Conservation (phyloP, 2,329 filamentous ascomycete species). For the Penicillium sp. region DNA sequence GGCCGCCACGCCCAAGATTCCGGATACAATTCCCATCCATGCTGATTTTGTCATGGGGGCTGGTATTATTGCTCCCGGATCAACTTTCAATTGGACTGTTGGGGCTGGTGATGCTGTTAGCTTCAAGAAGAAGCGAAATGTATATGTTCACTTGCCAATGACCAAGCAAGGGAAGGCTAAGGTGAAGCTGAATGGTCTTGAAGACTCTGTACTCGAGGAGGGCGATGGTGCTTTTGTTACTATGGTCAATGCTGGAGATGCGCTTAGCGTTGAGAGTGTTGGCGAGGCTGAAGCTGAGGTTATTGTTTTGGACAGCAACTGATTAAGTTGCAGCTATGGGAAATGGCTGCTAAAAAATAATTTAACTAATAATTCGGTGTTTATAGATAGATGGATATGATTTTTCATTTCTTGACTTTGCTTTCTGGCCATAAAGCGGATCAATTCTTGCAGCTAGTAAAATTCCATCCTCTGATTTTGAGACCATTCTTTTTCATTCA, state of each 20-base stretch:
- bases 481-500: no score
- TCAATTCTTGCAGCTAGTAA: no score
- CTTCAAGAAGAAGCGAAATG: conserved; percentile 62
- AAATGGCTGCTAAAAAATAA: background rate
- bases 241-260: conserved; percentile 66
- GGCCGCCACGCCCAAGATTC: conserved; percentile 63
- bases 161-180: conserved; percentile 73
- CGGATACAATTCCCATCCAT: conserved; percentile 78
- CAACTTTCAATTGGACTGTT: conserved; percentile 72
- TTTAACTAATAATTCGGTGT: background rate
- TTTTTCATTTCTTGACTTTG: no score
- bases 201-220: conserved; percentile 70
- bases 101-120: conserved; percentile 55
- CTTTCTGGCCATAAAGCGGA: no score
- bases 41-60: conserved; percentile 87
- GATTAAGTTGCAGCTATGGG: conserved; percentile 8
- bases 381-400: background rate
- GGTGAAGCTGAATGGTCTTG: conserved; percentile 68
- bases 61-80: conserved; percentile 69
- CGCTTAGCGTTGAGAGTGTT: conserved; percentile 67
- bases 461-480: no score
- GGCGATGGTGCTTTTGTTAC: conserved; percentile 82
- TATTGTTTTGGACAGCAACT: conserved; percentile 68
- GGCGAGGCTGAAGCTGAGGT: conserved; percentile 72
- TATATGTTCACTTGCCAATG: conserved; percentile 83